Conservation (phyloP, 441 rosid genomes). For the Geranium incanum region DNA sequence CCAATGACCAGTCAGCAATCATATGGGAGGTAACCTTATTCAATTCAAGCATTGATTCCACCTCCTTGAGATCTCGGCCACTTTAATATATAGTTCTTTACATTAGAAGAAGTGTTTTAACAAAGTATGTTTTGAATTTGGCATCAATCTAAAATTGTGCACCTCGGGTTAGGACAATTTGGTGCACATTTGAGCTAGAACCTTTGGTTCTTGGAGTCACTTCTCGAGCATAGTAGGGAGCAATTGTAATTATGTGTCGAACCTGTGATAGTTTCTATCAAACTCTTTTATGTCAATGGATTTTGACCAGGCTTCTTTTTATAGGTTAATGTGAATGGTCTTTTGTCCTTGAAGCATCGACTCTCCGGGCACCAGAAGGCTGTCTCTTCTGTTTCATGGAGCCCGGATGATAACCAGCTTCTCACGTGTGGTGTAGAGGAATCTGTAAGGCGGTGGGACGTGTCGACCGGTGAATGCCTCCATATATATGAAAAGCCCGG, state of each 20-base stretch:
- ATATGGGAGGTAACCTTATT: conserved; percentile 66
- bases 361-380: conserved; percentile 60
- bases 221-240: not conserved
- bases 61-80: not conserved
- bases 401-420: conserved; percentile 46
- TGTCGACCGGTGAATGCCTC: conserved; percentile 52
- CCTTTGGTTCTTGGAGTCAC: not conserved
- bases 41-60: not conserved
- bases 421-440: conserved; percentile 60
- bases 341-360: conserved; percentile 44
- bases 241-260: not conserved
- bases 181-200: not conserved
- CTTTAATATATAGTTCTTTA: too few species aligned
- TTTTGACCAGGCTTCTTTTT: conserved; percentile 6
- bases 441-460: conserved; percentile 49
- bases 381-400: conserved; percentile 53
- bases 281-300: not conserved
- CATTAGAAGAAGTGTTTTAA: not conserved
- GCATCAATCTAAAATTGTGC: not conserved
- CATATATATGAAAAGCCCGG: conserved; percentile 44
- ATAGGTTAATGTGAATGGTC: conserved; percentile 49
- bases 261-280: not conserved
- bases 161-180: not conserved
- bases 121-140: not conserved
- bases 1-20: conserved; percentile 61